Conservation (phyloP, 257 asterid genomes). For the Verbena officinalis region DNA sequence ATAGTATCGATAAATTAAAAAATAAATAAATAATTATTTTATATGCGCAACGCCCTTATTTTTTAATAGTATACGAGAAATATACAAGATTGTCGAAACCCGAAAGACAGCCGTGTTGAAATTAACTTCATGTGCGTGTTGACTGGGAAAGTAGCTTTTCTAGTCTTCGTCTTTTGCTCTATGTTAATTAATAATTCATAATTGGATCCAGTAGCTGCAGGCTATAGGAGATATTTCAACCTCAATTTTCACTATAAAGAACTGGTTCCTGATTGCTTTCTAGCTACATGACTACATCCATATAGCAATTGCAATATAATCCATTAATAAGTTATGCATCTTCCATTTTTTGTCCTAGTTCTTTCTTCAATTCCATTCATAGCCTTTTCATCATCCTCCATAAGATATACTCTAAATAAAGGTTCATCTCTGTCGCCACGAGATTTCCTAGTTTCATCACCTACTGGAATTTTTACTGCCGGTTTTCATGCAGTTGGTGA, state of each 20-base stretch:
- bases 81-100: no score
- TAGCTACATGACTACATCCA: background rate
- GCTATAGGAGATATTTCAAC: no score
- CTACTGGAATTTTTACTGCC: constrained; percentile 15
- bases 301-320: background rate
- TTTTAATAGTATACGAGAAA: no score
- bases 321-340: background rate
- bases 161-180: no score
- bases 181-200: no score
- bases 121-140: no score
- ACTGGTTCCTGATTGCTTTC: constrained; percentile 1
- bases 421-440: constrained; percentile 26
- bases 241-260: background rate
- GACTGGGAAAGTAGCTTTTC: no score
- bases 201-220: no score
- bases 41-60: no score
- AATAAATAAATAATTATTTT: no score
- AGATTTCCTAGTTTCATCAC: constrained; percentile 14
- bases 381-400: constrained; percentile 22
- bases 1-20: no score
- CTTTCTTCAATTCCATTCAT: background rate
- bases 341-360: background rate
- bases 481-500: constrained; percentile 18
- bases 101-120: no score
- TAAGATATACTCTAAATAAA: background rate